These are phyloP conservation scores for Veloboletus limbatus DNA, from an alignment of 1,284 basidiomycete genomes.

Conservation along the genomic window DNA sequence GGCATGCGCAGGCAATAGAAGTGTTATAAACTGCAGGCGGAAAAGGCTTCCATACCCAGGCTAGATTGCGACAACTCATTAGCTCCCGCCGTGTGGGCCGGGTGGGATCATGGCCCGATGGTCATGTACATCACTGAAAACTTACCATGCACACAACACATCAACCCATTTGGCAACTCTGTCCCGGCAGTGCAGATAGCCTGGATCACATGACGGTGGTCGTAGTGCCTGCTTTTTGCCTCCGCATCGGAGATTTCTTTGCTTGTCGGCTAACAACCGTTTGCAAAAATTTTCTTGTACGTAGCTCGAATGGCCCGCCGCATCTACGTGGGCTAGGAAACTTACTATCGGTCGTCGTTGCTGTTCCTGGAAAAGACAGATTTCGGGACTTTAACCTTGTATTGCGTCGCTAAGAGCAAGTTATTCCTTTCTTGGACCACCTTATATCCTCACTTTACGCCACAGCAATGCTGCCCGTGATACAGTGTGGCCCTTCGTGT, in stretches of 20 bases:
- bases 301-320: no score
- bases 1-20: slow-evolving; percentile 34
- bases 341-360: no score
- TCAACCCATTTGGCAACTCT: slow-evolving; percentile 17
- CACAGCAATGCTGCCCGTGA: slow-evolving; percentile 5
- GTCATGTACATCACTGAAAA: slow-evolving; percentile 20
- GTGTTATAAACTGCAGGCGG: slow-evolving; percentile 16
- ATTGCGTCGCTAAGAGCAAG: slow-evolving; percentile 9
- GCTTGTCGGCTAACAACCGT: slow-evolving; percentile 24
- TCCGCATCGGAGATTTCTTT: slow-evolving; percentile 20
- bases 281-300: slow-evolving; percentile 17
- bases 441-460: slow-evolving; percentile 13
- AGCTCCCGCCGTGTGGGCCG: slow-evolving; percentile 23
- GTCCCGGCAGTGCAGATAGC: slow-evolving; percentile 13
- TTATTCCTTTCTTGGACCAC: slow-evolving; percentile 19
- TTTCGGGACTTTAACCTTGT: slow-evolving; percentile 27
- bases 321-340: no score
- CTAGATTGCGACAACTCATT: slow-evolving; percentile 11
- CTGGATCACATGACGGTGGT: slow-evolving; percentile 22
- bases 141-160: slow-evolving; percentile 8
- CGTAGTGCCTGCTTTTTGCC: no score
- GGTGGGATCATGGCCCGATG: slow-evolving; percentile 16
- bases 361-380: slow-evolving; percentile 11
- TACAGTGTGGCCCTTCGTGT: slow-evolving; percentile 1
- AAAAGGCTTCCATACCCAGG: slow-evolving; percentile 30